Base-by-base conservation (phyloP, 768 basidiomycete genomes). In the Pisolithus orientalis region DNA sequence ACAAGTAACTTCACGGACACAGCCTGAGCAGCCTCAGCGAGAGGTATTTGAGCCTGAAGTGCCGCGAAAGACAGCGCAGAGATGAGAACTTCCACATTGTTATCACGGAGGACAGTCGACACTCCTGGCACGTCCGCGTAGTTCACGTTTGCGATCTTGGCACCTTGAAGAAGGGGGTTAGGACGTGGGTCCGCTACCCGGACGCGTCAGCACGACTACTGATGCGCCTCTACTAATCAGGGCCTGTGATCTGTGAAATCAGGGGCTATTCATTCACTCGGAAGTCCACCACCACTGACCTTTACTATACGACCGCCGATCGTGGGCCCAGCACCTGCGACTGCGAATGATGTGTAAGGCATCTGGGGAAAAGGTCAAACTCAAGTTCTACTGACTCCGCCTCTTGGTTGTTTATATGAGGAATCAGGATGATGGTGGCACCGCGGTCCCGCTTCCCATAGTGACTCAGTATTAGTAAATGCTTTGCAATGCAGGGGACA, bases 1-100 rank as follows among this genome's bases (percentile, higher is more conserved):
- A 70, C 70, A 45, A 74, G 72, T 45, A 74, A 39, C 54, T 69
- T 68, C 17, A 74, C 69, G 1, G 61, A 65, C 0, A 71, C 72
- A 37, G 57, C 59, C 51, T 69, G 70, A 25, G 73, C 68, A 13
- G 72, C 72, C 6, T 68, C 65, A 13, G 65, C 70, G 34, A 73
- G 50, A 1, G 56, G 40, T 27, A 56, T 56, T 47, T 71, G 70
- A 6, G 55, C 56, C 2, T 49, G 39, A 13, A 65, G 56, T 6
- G 60, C 70, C 6, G 58, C 62, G 2, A 59, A 62, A 14, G 66
- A 64, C 38, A 72, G 39, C 6, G 69, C 64, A 13, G 69, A 72
- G 34, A 72, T 40, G 37, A 72, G 56, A 13, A 72, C 71, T 38
- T 72, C 59, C 10, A 71, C 63, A 2, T 60, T 60, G 56, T 74